Evolutionary conservation across 345 rosid species (phyloP), one percentile per base, ranked within the genome.

Genomic region (Salix brachista): DNA sequence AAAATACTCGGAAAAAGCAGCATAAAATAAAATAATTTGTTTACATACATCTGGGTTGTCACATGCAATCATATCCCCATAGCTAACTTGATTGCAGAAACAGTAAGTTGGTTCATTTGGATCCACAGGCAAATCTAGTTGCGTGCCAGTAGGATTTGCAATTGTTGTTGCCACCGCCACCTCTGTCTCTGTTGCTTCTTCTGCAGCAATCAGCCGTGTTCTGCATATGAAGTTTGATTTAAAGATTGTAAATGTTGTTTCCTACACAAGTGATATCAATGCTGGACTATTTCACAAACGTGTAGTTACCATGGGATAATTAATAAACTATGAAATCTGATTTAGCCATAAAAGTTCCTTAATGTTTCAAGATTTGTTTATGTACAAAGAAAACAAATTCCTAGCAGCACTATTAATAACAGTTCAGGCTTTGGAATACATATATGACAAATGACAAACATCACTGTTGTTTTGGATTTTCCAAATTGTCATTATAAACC

Each of bases 71-170:
- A 96, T 96, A 87, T 93, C 98, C 54, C 99, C 99, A 1, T 84
- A 96, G 88, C 99, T 96, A 62, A 93, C 97, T 92, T 96, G 96
- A 80, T 93, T 90, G 91, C 97, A 93, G 78, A 86, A 80, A 83
- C 99, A 93, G 79, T 96, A 96, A 17, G 98, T 93, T 54, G 98
- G 98, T 72, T 96, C 98, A 78, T 91, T 96, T 28, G 98, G 98
- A 87, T 96, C 99, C 71, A 92, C 98, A 5, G 98, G 99, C 61
- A 92, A 79, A 84, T 96, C 97, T 80, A 96, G 79, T 74, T 96
- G 96, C 96, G 91, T 87, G 30, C 92, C 93, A 67, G 85, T 85
- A 30, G 94, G 88, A 84, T 84, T 91, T 78, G 86, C 80, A 66
- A 86, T 88, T 0, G 87, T 84, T 67, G 94, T 78, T 21, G 82